Evolutionary conservation across 1,284 basidiomycete genomes (phyloP).

Genomic region (Pseudozyma pruni): DNA sequence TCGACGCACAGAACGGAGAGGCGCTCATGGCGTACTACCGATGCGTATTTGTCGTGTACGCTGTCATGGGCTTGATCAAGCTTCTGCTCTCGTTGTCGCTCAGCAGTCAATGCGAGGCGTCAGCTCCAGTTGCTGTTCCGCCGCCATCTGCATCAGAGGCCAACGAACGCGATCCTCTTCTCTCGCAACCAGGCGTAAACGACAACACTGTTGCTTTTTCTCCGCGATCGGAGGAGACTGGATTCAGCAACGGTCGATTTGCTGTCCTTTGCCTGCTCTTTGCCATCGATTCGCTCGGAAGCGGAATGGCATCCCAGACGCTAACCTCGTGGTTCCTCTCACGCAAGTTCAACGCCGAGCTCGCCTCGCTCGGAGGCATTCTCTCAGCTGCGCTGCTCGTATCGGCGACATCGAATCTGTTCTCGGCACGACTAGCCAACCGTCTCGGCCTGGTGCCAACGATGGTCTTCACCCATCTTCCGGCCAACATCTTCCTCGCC

Average conservation of each 20-base stretch:
- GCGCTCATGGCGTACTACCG: conserved; percentile 9
- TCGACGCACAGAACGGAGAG: not conserved
- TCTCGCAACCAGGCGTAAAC: not conserved
- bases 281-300: conserved; percentile 24
- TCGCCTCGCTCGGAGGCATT: conserved; percentile 21
- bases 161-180: conserved; percentile 13
- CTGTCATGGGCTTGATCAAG: conserved; percentile 19
- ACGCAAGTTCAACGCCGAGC: conserved; percentile 26
- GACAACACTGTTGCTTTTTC: too few relatives aligned
- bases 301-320: conserved; percentile 30
- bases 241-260: conserved; percentile 7
- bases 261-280: conserved; percentile 18
- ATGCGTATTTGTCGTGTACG: conserved; percentile 18
- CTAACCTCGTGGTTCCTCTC: conserved; percentile 24
- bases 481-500: conserved; percentile 13
- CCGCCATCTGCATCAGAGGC: not conserved
- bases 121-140: not conserved
- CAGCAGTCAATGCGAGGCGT: conserved; percentile 11
- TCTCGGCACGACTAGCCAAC: conserved; percentile 20
- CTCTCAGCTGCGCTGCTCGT: conserved; percentile 17
- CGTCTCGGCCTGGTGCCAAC: conserved; percentile 16
- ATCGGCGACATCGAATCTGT: conserved; percentile 27
- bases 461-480: conserved; percentile 27
- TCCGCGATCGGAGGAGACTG: not conserved
- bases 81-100: conserved; percentile 14